Percentiles rank a stretch among this genome's conserved stretches.
These are phyloP conservation scores for Xylariomycetidae sp. DNA, from an alignment of 2,329 filamentous ascomycete genomes.

Conservation along the genomic window DNA sequence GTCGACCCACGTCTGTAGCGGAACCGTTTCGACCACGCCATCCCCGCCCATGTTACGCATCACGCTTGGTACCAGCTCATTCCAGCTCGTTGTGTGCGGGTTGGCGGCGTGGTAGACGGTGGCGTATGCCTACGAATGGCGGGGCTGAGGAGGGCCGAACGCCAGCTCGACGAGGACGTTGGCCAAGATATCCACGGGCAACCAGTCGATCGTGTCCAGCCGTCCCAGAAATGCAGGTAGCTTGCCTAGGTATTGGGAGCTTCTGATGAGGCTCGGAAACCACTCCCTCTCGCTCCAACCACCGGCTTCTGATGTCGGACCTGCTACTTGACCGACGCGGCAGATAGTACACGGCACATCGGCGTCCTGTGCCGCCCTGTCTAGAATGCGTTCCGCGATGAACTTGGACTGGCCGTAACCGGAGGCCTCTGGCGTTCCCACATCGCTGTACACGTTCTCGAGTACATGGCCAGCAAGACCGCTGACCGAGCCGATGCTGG, in stretches of 20 bases:
- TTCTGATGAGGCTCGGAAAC: constrained; percentile 8
- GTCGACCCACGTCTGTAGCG: constrained; percentile 6
- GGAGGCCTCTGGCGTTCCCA: not conserved
- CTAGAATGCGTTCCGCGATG: constrained; percentile 3
- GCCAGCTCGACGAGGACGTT: constrained; percentile 5
- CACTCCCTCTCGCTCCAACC: constrained; percentile 9
- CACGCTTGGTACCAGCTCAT: not conserved
- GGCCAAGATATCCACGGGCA: constrained; percentile 6
- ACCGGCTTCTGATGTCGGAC: constrained; percentile 4
- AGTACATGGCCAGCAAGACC: constrained; percentile 1
- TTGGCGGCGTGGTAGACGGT: not conserved
- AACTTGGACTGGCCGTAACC: constrained; percentile 5
- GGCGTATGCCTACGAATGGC: too few species aligned
- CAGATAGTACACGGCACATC: constrained; percentile 3
- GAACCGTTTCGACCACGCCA: constrained; percentile 1
- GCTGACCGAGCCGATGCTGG: constrained; percentile 5
- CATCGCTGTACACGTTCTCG: constrained; percentile 2
- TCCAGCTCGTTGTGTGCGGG: not conserved
- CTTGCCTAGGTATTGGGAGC: constrained; percentile 5
- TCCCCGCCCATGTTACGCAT: not conserved
- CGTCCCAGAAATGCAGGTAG: constrained; percentile 7
- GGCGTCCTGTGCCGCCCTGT: not conserved
- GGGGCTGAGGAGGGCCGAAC: not conserved
- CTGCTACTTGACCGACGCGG: constrained; percentile 8
- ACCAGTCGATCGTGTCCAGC: constrained; percentile 5